These are phyloP conservation scores for Haplosporangium sp. DNA, from an alignment of 371 early-diverging fungal species.

Conservation along the genomic window DNA sequence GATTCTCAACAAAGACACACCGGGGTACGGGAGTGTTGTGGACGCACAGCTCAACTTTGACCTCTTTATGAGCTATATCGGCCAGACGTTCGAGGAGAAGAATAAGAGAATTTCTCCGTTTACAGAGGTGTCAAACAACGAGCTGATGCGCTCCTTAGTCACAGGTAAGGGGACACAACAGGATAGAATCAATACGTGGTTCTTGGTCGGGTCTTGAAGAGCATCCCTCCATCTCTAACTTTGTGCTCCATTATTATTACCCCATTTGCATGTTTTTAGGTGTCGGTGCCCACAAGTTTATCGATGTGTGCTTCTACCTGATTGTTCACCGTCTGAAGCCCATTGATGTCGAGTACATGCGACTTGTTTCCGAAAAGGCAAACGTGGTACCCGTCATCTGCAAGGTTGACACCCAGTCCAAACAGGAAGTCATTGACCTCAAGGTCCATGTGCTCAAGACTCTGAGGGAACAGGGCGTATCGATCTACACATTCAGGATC, in stretches of 20 bases:
- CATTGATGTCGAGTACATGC: conserved; percentile 82
- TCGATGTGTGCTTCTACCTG: conserved; percentile 77
- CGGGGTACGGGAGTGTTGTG: conserved; percentile 52
- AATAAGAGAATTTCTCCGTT: conserved; percentile 49
- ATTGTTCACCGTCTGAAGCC: conserved; percentile 73
- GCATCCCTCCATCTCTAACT: background rate
- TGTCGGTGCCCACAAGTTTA: conserved; percentile 63
- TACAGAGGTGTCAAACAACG: conserved; percentile 50
- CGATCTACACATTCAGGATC: conserved; percentile 50
- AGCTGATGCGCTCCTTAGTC: conserved; percentile 52
- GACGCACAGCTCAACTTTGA: conserved; percentile 52
- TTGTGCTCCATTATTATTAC: background rate
- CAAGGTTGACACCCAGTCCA: conserved; percentile 73
- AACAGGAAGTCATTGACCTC: conserved; percentile 66
- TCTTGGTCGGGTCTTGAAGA: too few relatives aligned
- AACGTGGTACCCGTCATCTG: conserved; percentile 74
- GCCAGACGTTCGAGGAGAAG: conserved; percentile 53
- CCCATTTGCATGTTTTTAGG: conserved; percentile 1
- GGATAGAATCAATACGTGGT: background rate
- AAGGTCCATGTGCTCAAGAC: conserved; percentile 64
- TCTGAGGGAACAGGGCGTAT: conserved; percentile 59
- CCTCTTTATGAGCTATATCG: conserved; percentile 37
- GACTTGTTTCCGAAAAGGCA: conserved; percentile 64
- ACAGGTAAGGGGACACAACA: conserved; percentile 25
- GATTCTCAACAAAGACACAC: conserved; percentile 26